Conservation (phyloP, 2,329 filamentous ascomycete species). For the Taxawa tesnikishii region DNA sequence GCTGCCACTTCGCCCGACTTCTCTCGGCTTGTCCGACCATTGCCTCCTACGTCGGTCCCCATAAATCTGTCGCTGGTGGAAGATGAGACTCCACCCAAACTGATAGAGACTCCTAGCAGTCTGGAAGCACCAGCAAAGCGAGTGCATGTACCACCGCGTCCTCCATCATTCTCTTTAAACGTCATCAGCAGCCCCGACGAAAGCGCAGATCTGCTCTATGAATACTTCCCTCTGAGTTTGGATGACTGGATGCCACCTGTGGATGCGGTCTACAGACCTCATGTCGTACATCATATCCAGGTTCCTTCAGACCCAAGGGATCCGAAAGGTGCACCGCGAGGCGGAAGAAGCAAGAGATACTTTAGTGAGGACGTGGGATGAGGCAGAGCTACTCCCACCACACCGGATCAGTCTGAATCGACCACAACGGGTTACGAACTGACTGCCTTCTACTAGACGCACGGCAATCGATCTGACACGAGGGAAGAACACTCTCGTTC, state of each 20-base stretch:
- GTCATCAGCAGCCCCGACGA: conserved; percentile 55
- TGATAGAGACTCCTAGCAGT: too few relatives aligned
- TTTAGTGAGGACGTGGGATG: conserved; percentile 31
- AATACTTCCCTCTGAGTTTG: conserved; percentile 84
- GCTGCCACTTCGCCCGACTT: conserved; percentile 39
- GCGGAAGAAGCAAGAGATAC: conserved; percentile 33
- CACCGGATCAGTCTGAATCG: too few relatives aligned
- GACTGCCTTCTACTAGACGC: too few relatives aligned
- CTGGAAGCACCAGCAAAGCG: conserved; percentile 1
- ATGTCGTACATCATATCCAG: conserved; percentile 81
- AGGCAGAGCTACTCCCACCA: too few relatives aligned
- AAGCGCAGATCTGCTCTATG: conserved; percentile 73
- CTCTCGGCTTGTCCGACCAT: conserved; percentile 27
- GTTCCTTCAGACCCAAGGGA: conserved; percentile 34
- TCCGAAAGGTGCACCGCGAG: conserved; percentile 14
- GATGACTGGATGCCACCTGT: conserved; percentile 91
- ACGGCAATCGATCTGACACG: too few relatives aligned
- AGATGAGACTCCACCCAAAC: conserved; percentile 31
- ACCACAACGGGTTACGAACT: too few relatives aligned
- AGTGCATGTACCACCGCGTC: conserved; percentile 22
- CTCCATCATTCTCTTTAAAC: conserved; percentile 33
- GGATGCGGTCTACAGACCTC: conserved; percentile 79
- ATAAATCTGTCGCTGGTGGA: conserved; percentile 45
- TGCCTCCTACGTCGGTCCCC: conserved; percentile 22
- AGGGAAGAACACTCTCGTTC: too few relatives aligned